Conservation (phyloP, 805 yeast genomes). For the Lachancea dasiensis region DNA sequence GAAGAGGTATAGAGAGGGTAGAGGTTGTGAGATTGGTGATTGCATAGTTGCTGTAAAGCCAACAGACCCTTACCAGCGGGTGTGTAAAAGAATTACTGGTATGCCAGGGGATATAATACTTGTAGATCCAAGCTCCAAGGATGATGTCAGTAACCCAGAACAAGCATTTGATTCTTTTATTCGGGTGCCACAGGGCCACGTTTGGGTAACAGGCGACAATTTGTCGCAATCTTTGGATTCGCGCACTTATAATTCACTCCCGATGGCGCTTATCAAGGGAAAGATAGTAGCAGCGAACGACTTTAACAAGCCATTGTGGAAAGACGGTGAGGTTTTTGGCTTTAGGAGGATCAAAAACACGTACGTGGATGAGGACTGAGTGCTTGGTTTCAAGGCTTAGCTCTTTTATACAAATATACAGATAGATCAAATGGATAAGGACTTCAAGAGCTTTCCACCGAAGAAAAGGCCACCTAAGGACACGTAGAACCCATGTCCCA, state of each 20-base stretch:
- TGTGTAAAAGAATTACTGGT: constrained; percentile 90
- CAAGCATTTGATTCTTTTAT: constrained; percentile 44
- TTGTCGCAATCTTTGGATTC: constrained; percentile 83
- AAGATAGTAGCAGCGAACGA: constrained; percentile 71
- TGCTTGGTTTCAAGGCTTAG: no score
- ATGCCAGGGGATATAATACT: constrained; percentile 89
- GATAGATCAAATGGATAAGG: constrained; percentile 22
- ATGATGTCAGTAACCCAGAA: constrained; percentile 10
- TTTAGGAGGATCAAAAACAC: constrained; percentile 52
- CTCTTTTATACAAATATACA: no score
- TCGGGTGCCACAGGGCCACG: constrained; percentile 86
- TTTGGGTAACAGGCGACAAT: constrained; percentile 97
- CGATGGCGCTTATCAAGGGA: constrained; percentile 83
- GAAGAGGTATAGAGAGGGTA: constrained; percentile 58
- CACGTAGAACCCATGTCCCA: constrained; percentile 32
- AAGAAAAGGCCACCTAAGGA: constrained; percentile 50
- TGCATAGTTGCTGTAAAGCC: constrained; percentile 86
- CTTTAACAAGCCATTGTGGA: constrained; percentile 43
- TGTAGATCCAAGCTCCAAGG: constrained; percentile 64
- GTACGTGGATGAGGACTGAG: constrained; percentile 35
- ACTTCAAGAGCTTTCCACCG: constrained; percentile 63
- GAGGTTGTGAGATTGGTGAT: constrained; percentile 72
- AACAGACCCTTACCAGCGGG: constrained; percentile 75
- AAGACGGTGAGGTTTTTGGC: constrained; percentile 40
- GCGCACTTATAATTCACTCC: constrained; percentile 81